Evolutionary conservation across 2,329 filamentous ascomycete species (phyloP).

Genomic region (Scedosporium apiospermum): DNA sequence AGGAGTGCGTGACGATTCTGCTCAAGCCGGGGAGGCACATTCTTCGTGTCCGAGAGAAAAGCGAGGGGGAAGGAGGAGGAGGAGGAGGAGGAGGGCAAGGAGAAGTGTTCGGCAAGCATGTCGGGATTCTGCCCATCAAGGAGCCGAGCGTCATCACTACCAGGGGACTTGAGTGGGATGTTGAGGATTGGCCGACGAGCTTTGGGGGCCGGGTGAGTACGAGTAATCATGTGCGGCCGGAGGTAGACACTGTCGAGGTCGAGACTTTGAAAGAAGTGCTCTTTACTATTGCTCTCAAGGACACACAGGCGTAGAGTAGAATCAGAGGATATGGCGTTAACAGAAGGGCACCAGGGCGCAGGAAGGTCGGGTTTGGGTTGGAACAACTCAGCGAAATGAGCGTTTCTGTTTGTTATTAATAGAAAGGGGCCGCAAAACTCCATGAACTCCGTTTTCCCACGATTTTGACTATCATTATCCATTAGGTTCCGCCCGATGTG

Average conservation of each 20-base stretch:
- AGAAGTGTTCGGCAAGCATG: conserved; percentile 61
- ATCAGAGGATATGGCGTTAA: background rate
- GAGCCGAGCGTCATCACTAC: conserved; percentile 74
- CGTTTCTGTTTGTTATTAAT: background rate
- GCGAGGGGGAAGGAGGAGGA: background rate
- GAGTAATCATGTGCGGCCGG: conserved; percentile 63
- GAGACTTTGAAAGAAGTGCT: conserved; percentile 55
- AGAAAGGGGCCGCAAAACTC: background rate
- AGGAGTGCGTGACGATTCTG: conserved; percentile 72
- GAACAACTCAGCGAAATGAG: conserved; percentile 14
- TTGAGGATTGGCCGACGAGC: conserved; percentile 67
- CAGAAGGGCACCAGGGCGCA: conserved; percentile 11
- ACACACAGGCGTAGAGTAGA: conserved; percentile 11
- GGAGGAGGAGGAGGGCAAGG: conserved; percentile 15
- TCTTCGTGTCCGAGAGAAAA: conserved; percentile 51
- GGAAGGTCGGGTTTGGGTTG: conserved; percentile 21
- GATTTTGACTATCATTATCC: background rate
- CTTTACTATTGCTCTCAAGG: conserved; percentile 60
- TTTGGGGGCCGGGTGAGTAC: conserved; percentile 69
- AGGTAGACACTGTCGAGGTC: conserved; percentile 51
- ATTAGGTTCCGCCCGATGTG: background rate
- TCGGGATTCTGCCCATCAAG: conserved; percentile 78
- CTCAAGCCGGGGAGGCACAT: conserved; percentile 59
- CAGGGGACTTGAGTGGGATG: conserved; percentile 82
- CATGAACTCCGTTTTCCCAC: background rate